These are phyloP conservation scores for Colletotrichum magnum DNA, from an alignment of 2,329 filamentous ascomycete species.

Conservation along the genomic window DNA sequence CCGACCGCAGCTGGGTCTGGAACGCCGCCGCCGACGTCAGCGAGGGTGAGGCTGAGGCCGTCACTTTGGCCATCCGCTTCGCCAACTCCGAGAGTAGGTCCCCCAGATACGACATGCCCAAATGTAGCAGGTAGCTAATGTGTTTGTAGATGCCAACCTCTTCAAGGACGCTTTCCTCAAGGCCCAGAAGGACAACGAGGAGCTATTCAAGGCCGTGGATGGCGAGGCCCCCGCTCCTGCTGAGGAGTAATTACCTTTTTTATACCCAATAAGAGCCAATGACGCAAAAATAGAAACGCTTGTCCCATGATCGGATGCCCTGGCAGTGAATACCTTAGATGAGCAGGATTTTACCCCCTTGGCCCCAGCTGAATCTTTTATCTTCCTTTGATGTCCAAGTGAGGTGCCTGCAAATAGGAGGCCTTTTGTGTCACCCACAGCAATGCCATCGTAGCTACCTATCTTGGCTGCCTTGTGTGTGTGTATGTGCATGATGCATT, in stretches of 20 bases:
- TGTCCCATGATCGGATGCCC: slow-evolving; percentile 27
- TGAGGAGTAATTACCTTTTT: slow-evolving; percentile 14
- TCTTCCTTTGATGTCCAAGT: not conserved
- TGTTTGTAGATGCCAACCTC: slow-evolving; percentile 84
- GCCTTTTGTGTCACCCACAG: too few relatives aligned
- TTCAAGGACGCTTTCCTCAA: slow-evolving; percentile 99
- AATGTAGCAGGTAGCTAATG: slow-evolving; percentile 44
- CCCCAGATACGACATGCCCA: not conserved
- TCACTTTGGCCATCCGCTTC: slow-evolving; percentile 96
- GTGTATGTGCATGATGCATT: too few relatives aligned
- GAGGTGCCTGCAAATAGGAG: too few relatives aligned
- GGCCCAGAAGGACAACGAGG: slow-evolving; percentile 96
- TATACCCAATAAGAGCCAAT: slow-evolving; percentile 12
- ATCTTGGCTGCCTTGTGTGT: too few relatives aligned
- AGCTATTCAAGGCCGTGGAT: slow-evolving; percentile 75
- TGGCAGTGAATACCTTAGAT: slow-evolving; percentile 25
- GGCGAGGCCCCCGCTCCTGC: slow-evolving; percentile 45
- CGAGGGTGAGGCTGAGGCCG: slow-evolving; percentile 96
- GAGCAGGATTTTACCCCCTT: slow-evolving; percentile 29
- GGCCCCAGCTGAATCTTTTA: not conserved
- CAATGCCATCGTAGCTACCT: too few relatives aligned
- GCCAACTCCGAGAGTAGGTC: slow-evolving; percentile 95
- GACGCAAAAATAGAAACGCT: slow-evolving; percentile 31
- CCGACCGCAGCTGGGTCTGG: slow-evolving; percentile 99
- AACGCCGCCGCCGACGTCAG: slow-evolving; percentile 97